A percentile compares a stretch with the other conserved stretches of the same genome.
These are phyloP conservation scores for Colletotrichum zoysiae DNA, from an alignment of 2,329 filamentous ascomycete species.

Conservation along the genomic window DNA sequence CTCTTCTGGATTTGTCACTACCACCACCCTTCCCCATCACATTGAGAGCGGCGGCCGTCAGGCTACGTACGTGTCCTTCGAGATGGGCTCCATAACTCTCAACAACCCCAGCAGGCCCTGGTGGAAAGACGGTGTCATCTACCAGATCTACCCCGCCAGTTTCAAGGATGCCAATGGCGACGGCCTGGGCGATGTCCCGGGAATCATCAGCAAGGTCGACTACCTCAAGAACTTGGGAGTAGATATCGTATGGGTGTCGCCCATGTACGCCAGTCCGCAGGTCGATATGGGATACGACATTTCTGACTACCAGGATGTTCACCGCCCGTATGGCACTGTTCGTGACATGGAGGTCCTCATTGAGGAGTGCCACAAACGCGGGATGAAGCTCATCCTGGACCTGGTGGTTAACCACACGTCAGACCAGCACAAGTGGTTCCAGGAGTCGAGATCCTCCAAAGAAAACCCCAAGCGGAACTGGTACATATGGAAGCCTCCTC, in stretches of 20 bases:
- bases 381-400: slow-evolving; percentile 80
- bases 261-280: slow-evolving; percentile 74
- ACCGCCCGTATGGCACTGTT: slow-evolving; percentile 75
- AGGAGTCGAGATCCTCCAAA: slow-evolving; percentile 71
- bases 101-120: slow-evolving; percentile 49
- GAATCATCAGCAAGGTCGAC: slow-evolving; percentile 72
- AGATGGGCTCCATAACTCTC: slow-evolving; percentile 36
- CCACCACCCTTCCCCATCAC: neutral
- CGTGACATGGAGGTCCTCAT: slow-evolving; percentile 74
- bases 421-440: slow-evolving; percentile 79
- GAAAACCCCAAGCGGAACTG: slow-evolving; percentile 76
- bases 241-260: slow-evolving; percentile 76
- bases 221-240: slow-evolving; percentile 72
- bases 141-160: slow-evolving; percentile 71
- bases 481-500: slow-evolving; percentile 72
- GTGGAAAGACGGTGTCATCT: slow-evolving; percentile 70
- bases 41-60: neutral
- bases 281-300: slow-evolving; percentile 80
- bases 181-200: slow-evolving; percentile 72
- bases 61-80: neutral
- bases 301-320: slow-evolving; percentile 74
- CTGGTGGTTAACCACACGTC: slow-evolving; percentile 85
- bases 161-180: slow-evolving; percentile 70
- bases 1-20: neutral
- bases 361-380: slow-evolving; percentile 68